Percentiles rank a stretch among this genome's conserved stretches.
Conservation (phyloP, 2,329 filamentous ascomycete genomes). For the Ophiocordyceps camponoti-floridani region DNA sequence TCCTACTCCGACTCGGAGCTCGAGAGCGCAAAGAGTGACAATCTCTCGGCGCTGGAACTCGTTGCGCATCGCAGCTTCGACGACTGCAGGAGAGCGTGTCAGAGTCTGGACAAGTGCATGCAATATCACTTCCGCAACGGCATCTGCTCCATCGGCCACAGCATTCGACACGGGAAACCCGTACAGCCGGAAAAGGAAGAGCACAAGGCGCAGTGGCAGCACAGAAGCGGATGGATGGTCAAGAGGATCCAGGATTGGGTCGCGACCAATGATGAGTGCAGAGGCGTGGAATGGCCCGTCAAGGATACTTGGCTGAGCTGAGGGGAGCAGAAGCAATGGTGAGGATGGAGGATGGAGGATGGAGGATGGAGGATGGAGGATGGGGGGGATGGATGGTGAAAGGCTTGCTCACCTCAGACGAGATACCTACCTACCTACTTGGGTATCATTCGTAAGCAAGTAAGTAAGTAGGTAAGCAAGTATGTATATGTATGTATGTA, state of each 20-base stretch:
- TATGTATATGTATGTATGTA: no score
- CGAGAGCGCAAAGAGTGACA: conserved; percentile 13
- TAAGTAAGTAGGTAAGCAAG: no score
- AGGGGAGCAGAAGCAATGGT: not conserved
- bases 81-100: conserved; percentile 26
- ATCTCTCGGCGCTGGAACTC: conserved; percentile 18
- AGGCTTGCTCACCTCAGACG: no score
- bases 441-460: no score
- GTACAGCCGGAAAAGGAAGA: conserved; percentile 10
- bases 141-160: conserved; percentile 16
- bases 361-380: no score
- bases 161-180: conserved; percentile 21
- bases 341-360: no score
- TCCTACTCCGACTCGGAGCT: conserved; percentile 14
- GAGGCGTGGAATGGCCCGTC: conserved; percentile 2
- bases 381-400: no score
- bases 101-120: conserved; percentile 17
- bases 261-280: conserved; percentile 17
- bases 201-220: conserved; percentile 10
- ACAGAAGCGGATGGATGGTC: conserved; percentile 22
- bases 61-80: conserved; percentile 22
- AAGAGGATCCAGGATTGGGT: conserved; percentile 22
- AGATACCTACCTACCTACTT: no score
- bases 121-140: conserved; percentile 22
- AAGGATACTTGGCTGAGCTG: not conserved